These are phyloP conservation scores for Candida vaughaniae DNA, from an alignment of 805 yeast species.

Conservation along the genomic window DNA sequence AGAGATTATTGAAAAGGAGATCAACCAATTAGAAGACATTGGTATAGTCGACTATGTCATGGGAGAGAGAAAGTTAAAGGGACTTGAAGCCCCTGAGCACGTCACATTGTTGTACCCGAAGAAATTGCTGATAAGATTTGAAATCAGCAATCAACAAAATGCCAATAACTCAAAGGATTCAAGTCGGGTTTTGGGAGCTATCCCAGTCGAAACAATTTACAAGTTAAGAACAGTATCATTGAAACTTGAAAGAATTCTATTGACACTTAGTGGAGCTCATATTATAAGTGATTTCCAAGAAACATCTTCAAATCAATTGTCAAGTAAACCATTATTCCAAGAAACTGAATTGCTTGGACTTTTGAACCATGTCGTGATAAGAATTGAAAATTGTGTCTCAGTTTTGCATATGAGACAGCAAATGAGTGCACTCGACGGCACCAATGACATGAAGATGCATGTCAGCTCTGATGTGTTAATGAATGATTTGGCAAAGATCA, in stretches of 20 bases:
- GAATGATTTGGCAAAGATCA: constrained; percentile 10
- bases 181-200: constrained; percentile 36
- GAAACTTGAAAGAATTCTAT: constrained; percentile 57
- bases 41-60: constrained; percentile 68
- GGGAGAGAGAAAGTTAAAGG: constrained; percentile 90
- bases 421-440: constrained; percentile 21
- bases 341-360: constrained; percentile 50
- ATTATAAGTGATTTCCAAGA: constrained; percentile 26
- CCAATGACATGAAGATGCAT: constrained; percentile 9
- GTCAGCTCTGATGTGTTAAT: constrained; percentile 8
- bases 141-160: constrained; percentile 32
- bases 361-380: constrained; percentile 63
- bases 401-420: constrained; percentile 34
- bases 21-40: constrained; percentile 59
- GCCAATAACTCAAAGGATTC: constrained; percentile 23
- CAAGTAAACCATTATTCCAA: constrained; percentile 18
- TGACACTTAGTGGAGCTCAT: constrained; percentile 47
- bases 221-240: constrained; percentile 55
- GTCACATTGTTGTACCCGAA: constrained; percentile 78
- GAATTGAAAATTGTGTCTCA: constrained; percentile 61
- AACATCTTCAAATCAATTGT: constrained; percentile 24
- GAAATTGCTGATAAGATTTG: constrained; percentile 58
- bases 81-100: constrained; percentile 88
- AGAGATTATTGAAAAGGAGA: constrained; percentile 62
- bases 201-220: constrained; percentile 46